Evolutionary conservation across 768 basidiomycete species (phyloP).

Genomic region (Floccularia luteovirens): DNA sequence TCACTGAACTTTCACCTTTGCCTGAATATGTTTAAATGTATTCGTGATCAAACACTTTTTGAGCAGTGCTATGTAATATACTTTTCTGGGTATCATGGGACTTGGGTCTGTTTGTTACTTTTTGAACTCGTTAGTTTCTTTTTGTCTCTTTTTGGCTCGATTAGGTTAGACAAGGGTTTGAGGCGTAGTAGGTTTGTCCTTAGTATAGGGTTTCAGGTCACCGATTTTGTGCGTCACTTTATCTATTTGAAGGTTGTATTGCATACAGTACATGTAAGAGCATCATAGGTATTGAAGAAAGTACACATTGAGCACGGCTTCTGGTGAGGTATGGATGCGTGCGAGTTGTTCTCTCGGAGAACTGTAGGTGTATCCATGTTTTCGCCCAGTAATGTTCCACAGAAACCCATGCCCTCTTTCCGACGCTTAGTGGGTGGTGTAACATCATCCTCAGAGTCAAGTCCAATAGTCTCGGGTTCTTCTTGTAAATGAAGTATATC

Average conservation of each 20-base stretch:
- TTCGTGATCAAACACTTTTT: slow-evolving; percentile 3
- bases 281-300: slow-evolving; percentile 40
- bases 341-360: slow-evolving; percentile 16
- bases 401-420: slow-evolving; percentile 63
- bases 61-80: no score
- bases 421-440: slow-evolving; percentile 26
- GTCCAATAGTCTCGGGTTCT: slow-evolving; percentile 52
- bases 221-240: no score
- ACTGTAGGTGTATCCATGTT: slow-evolving; percentile 16
- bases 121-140: neutral
- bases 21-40: slow-evolving; percentile 32
- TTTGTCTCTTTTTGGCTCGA: neutral
- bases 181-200: no score
- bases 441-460: slow-evolving; percentile 42
- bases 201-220: no score
- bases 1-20: slow-evolving; percentile 27
- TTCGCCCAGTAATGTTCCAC: slow-evolving; percentile 62
- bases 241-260: slow-evolving; percentile 31
- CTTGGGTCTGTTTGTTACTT: neutral
- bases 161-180: no score
- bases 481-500: slow-evolving; percentile 63
- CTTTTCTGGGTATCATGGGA: neutral
- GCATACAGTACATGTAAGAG: slow-evolving; percentile 38
- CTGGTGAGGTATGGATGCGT: slow-evolving; percentile 11
- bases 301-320: slow-evolving; percentile 54